Evolutionary conservation across 2,329 filamentous ascomycete species (phyloP).

Genomic region (Cryphonectria radicalis): DNA sequence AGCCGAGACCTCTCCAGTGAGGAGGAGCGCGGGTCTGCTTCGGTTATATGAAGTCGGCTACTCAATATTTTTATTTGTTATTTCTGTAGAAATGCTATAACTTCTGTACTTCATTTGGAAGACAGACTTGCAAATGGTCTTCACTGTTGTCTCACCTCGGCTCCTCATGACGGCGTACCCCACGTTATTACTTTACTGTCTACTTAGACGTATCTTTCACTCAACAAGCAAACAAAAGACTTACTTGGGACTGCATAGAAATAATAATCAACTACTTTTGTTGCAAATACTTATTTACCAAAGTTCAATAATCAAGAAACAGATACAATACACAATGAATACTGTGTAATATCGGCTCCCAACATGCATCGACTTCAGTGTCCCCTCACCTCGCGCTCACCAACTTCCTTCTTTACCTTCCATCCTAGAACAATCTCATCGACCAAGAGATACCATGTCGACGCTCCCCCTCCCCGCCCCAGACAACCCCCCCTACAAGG

Average conservation of each 20-base stretch:
- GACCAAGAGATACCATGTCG: neutral
- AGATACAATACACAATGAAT: neutral
- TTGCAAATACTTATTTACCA: no score
- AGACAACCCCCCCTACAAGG: constrained; percentile 38
- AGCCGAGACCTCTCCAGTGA: neutral
- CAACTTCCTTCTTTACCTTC: neutral
- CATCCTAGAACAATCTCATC: neutral
- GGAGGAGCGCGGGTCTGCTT: constrained; percentile 4
- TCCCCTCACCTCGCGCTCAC: neutral
- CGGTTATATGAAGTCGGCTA: constrained; percentile 18
- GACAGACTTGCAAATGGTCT: neutral
- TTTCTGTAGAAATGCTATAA: neutral
- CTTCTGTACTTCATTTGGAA: neutral
- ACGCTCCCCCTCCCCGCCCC: neutral
- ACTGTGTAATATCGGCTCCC: neutral
- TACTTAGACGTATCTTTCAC: no score
- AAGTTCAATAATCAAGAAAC: no score
- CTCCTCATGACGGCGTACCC: neutral
- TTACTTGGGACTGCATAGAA: no score
- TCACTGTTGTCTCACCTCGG: neutral
- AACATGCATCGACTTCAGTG: constrained; percentile 15
- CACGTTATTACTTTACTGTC: neutral
- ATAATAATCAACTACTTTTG: no score
- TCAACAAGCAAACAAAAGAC: neutral
- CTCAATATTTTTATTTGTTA: neutral